These are phyloP conservation scores for Leccinum disarticulatum DNA, from an alignment of 768 basidiomycete species.

Conservation along the genomic window DNA sequence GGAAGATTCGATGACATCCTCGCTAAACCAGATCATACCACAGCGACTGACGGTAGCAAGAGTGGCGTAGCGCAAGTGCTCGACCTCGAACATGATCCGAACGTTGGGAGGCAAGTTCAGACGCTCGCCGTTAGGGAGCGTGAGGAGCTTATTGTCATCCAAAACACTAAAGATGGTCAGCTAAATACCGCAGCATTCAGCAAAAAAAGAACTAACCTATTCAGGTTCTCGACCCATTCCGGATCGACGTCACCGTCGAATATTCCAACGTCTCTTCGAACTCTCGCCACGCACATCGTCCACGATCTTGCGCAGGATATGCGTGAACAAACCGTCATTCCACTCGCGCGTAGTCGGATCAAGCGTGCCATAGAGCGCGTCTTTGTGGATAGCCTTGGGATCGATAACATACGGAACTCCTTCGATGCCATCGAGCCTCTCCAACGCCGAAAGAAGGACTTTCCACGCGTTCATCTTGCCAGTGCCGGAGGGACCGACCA, in stretches of 20 bases:
- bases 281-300: conserved; percentile 99
- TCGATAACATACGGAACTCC: conserved; percentile 97
- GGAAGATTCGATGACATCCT: conserved; percentile 84
- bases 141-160: conserved; percentile 97
- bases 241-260: conserved; percentile 99
- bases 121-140: conserved; percentile 96
- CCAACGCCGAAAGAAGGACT: conserved; percentile 85
- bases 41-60: conserved; percentile 99
- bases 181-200: background rate
- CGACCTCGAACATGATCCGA: conserved; percentile 99
- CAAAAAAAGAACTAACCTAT: conserved; percentile 62
- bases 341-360: conserved; percentile 98
- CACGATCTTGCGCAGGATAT: conserved; percentile 95
- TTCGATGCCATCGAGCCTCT: conserved; percentile 88
- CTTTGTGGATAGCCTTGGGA: conserved; percentile 99
- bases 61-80: conserved; percentile 95
- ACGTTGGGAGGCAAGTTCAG: conserved; percentile 96
- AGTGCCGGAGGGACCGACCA: conserved; percentile 97
- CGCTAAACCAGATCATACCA: conserved; percentile 99
- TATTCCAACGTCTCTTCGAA: conserved; percentile 96
- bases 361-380: conserved; percentile 94
- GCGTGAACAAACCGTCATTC: conserved; percentile 99
- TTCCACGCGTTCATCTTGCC: conserved; percentile 99
- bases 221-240: conserved; percentile 99
- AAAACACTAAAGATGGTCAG: conserved; percentile 65